Conservation (phyloP, 805 yeast genomes). For the Lipomyces yamanashiensis region DNA sequence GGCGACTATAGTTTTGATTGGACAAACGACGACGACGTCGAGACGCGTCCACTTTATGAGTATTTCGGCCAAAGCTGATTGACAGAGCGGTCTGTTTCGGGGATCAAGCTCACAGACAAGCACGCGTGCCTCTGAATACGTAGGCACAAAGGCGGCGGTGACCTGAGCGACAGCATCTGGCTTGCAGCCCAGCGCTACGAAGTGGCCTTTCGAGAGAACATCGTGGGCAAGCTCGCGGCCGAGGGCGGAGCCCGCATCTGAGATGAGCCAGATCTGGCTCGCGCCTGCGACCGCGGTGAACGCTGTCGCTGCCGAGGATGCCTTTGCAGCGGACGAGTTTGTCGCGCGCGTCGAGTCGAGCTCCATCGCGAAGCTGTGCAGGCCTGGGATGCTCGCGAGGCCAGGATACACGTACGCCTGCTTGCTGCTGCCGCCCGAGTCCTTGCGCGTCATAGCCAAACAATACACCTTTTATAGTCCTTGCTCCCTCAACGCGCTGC, state of each 20-base stretch:
- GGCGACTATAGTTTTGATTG: slow-evolving; percentile 29
- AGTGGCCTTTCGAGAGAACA: slow-evolving; percentile 28
- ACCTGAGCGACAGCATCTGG: slow-evolving; percentile 1
- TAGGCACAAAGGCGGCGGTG: slow-evolving; percentile 16
- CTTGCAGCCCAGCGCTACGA: slow-evolving; percentile 33
- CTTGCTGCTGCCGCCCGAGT: neutral
- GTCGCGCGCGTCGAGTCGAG: slow-evolving; percentile 4
- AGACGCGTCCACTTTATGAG: slow-evolving; percentile 29
- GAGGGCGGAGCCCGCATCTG: slow-evolving; percentile 31
- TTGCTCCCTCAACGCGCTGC: neutral
- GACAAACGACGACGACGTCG: slow-evolving; percentile 32
- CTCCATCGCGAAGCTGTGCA: slow-evolving; percentile 21
- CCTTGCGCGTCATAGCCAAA: neutral
- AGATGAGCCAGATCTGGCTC: slow-evolving; percentile 37
- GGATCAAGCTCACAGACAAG: slow-evolving; percentile 34
- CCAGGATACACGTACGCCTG: slow-evolving; percentile 3
- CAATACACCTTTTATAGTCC: too few species aligned
- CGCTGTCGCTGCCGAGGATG: neutral
- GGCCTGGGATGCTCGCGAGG: slow-evolving; percentile 15
- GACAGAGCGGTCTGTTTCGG: slow-evolving; percentile 39
- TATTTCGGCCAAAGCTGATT: slow-evolving; percentile 32
- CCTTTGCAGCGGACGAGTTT: neutral
- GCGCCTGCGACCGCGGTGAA: neutral
- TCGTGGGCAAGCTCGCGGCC: slow-evolving; percentile 34
- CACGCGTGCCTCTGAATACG: slow-evolving; percentile 21